Conservation (phyloP, 768 basidiomycete species). For the Trametes meyenii region DNA sequence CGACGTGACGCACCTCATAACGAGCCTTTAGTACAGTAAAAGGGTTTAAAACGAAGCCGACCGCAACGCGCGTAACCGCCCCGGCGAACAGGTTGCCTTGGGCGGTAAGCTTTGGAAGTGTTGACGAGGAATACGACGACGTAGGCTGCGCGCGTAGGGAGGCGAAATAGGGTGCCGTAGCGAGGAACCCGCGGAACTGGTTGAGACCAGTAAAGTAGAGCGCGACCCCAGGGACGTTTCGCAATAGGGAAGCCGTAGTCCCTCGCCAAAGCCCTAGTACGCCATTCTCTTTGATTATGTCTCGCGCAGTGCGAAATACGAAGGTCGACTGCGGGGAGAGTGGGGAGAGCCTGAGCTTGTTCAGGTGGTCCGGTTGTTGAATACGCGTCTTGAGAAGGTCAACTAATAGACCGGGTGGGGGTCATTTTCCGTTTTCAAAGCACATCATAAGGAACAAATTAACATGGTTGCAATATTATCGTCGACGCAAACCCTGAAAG, state of each 20-base stretch:
- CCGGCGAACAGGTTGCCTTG: slow-evolving; percentile 88
- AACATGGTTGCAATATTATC: slow-evolving; percentile 76
- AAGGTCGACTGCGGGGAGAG: slow-evolving; percentile 25
- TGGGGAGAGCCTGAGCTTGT: slow-evolving; percentile 16
- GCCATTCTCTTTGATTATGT: slow-evolving; percentile 67
- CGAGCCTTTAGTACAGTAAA: slow-evolving; percentile 91
- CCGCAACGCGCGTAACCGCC: slow-evolving; percentile 74
- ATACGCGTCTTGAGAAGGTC: slow-evolving; percentile 92
- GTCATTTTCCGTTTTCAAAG: slow-evolving; percentile 2
- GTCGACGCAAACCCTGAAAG: slow-evolving; percentile 79
- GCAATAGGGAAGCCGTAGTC: slow-evolving; percentile 74
- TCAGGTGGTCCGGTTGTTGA: slow-evolving; percentile 68
- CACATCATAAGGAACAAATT: slow-evolving; percentile 29
- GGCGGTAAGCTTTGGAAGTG: slow-evolving; percentile 69
- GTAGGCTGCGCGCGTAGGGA: slow-evolving; percentile 18
- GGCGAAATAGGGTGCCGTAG: slow-evolving; percentile 72
- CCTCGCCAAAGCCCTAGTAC: slow-evolving; percentile 84
- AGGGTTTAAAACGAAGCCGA: slow-evolving; percentile 87
- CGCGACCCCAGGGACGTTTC: slow-evolving; percentile 93
- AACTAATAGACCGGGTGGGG: slow-evolving; percentile 46
- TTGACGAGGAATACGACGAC: slow-evolving; percentile 28
- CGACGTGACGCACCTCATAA: slow-evolving; percentile 68
- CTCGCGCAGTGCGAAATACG: slow-evolving; percentile 53
- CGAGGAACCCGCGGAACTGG: slow-evolving; percentile 77
- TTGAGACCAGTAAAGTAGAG: slow-evolving; percentile 89